A percentile compares a stretch with the other conserved stretches of the same genome.
Conservation (phyloP, 192 early-diverging fungal genomes). For the Mortierella alpina region DNA sequence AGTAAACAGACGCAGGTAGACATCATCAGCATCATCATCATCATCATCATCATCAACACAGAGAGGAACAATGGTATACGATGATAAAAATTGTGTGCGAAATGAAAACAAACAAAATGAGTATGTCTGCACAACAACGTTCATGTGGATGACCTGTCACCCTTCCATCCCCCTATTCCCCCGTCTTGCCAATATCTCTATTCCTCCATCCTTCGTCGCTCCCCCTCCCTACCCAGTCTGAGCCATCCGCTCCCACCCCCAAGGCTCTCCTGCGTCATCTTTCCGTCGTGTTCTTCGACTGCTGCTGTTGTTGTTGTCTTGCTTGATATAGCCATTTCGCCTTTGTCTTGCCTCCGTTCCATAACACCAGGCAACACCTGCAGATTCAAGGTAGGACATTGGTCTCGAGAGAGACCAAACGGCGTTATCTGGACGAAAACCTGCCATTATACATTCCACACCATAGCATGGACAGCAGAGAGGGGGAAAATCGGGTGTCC, state of each 20-base stretch:
- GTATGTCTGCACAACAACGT: conserved; percentile 6
- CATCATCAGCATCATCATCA: neutral
- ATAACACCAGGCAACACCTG: no score
- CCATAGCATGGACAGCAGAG: no score
- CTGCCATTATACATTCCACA: no score
- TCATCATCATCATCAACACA: neutral
- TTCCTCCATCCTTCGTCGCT: neutral
- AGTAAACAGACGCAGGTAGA: neutral
- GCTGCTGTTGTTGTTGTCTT: neutral
- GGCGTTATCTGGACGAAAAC: no score
- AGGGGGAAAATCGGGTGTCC: no score
- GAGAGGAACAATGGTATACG: neutral
- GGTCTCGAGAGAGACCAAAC: no score
- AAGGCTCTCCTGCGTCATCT: neutral
- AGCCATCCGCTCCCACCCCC: neutral
- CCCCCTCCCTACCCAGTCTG: neutral
- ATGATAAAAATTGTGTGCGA: conserved; percentile 4
- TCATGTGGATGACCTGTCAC: conserved; percentile 10
- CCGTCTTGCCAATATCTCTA: neutral
- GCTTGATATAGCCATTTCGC: no score
- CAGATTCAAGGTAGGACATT: no score
- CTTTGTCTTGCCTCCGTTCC: no score
- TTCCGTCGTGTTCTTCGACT: neutral
- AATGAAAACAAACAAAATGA: conserved; percentile 16
- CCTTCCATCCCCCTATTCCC: neutral